Conservation (phyloP, 2,329 filamentous ascomycete species). For the Verruconis gallopava region DNA sequence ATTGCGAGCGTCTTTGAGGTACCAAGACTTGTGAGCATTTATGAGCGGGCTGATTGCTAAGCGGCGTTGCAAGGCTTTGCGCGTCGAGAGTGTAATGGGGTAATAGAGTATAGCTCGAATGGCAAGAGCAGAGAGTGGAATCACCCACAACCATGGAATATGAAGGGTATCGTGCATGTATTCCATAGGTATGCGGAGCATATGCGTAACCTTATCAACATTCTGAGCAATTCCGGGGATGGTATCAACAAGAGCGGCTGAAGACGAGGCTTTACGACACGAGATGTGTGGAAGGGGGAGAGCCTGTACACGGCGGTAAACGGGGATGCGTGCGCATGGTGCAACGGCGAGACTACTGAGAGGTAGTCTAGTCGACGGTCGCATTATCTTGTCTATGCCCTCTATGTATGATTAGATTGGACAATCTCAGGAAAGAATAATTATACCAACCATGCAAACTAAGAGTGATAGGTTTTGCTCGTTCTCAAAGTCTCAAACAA, state of each 20-base stretch:
- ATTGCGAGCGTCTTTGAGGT: slow-evolving; percentile 20
- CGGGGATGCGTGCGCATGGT: no score
- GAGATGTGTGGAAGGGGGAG: slow-evolving; percentile 30
- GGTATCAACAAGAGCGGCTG: slow-evolving; percentile 31
- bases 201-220: slow-evolving; percentile 31
- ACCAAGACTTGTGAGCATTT: background rate
- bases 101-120: slow-evolving; percentile 35
- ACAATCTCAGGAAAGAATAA: background rate
- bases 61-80: slow-evolving; percentile 24
- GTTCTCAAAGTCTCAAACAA: background rate
- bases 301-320: slow-evolving; percentile 30
- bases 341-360: no score
- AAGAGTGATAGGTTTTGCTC: background rate
- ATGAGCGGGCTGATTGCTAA: slow-evolving; percentile 31
- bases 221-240: no score
- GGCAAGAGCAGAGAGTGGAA: slow-evolving; percentile 41
- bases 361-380: slow-evolving; percentile 17
- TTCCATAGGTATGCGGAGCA: slow-evolving; percentile 39
- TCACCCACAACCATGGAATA: slow-evolving; percentile 41
- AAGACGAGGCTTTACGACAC: slow-evolving; percentile 20
- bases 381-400: background rate
- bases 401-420: background rate
- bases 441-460: no score
- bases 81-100: slow-evolving; percentile 26
- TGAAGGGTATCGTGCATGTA: slow-evolving; percentile 21